Evolutionary conservation across 768 basidiomycete species (phyloP).

Genomic region (Agaricus sinodeliciosus): DNA sequence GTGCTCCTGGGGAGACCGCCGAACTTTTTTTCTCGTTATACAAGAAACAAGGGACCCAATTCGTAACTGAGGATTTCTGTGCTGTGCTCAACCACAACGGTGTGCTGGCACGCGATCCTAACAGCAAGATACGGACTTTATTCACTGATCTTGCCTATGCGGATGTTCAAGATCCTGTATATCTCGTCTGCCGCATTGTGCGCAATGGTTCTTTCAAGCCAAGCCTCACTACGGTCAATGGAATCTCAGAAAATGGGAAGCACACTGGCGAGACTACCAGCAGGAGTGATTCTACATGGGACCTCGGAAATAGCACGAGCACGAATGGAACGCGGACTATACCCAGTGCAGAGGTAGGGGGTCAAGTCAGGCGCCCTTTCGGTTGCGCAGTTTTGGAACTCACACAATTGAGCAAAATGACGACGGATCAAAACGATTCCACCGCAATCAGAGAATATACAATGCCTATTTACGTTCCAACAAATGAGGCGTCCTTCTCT

Average conservation of each 20-base stretch:
- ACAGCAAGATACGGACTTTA: slow-evolving; percentile 71
- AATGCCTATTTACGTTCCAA: slow-evolving; percentile 84
- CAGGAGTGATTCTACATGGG: slow-evolving; percentile 25
- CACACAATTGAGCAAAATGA: slow-evolving; percentile 64
- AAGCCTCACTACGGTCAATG: slow-evolving; percentile 37
- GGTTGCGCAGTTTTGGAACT: slow-evolving; percentile 94
- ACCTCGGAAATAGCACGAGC: slow-evolving; percentile 19
- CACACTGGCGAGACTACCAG: slow-evolving; percentile 50
- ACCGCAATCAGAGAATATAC: slow-evolving; percentile 66
- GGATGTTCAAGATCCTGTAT: slow-evolving; percentile 82
- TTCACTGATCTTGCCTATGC: slow-evolving; percentile 85
- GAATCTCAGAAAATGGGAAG: slow-evolving; percentile 36
- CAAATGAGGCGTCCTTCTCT: slow-evolving; percentile 80
- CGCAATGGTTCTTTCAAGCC: slow-evolving; percentile 83
- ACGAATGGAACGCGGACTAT: slow-evolving; percentile 6
- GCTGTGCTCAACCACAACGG: slow-evolving; percentile 89
- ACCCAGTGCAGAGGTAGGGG: slow-evolving; percentile 22
- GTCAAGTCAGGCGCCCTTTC: slow-evolving; percentile 77
- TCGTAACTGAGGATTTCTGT: slow-evolving; percentile 92
- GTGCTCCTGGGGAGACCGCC: slow-evolving; percentile 85
- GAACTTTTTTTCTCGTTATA: slow-evolving; percentile 94
- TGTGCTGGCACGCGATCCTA: slow-evolving; percentile 72
- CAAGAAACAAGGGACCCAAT: slow-evolving; percentile 75
- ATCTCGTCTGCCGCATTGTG: slow-evolving; percentile 86
- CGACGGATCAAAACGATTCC: slow-evolving; percentile 55